Conservation (phyloP, 495 filamentous ascomycete genomes). For the Hyaloscypha bicolor region DNA sequence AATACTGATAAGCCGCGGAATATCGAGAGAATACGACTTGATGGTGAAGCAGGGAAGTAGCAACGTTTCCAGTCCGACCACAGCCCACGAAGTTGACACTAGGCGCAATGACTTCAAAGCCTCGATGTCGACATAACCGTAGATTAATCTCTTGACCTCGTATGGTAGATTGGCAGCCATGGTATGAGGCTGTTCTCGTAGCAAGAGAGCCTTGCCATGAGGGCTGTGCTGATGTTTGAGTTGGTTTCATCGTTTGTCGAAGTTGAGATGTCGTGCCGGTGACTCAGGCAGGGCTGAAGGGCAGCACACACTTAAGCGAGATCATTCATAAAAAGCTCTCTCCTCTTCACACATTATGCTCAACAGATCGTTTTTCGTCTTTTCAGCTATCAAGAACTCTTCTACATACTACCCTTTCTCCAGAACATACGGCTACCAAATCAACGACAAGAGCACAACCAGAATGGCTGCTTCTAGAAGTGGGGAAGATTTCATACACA, state of each 20-base stretch:
- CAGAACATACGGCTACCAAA: not conserved
- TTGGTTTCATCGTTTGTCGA: not conserved
- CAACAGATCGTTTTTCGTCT: not conserved
- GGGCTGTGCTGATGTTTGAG: not conserved
- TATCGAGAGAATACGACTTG: slow-evolving; percentile 12
- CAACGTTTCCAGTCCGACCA: slow-evolving; percentile 20
- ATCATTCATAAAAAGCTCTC: not conserved
- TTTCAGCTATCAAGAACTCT: not conserved
- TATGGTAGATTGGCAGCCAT: slow-evolving; percentile 19
- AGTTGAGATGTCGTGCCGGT: not conserved
- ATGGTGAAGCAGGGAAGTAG: slow-evolving; percentile 23
- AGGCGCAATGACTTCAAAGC: slow-evolving; percentile 21
- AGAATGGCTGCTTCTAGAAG: slow-evolving; percentile 7
- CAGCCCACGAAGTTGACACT: slow-evolving; percentile 23
- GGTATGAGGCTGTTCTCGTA: not conserved
- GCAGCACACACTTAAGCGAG: not conserved
- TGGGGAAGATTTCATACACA: slow-evolving; percentile 8
- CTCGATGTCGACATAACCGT: slow-evolving; percentile 14
- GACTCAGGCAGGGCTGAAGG: not conserved
- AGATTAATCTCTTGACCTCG: slow-evolving; percentile 26
- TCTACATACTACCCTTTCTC: not conserved
- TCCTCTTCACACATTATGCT: slow-evolving; percentile 1
- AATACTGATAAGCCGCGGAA: slow-evolving; percentile 19
- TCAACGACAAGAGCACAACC: not conserved
- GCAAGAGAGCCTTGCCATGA: not conserved